Evolutionary conservation across 768 basidiomycete species (phyloP).

Genomic region (Tephrocybe sp.): DNA sequence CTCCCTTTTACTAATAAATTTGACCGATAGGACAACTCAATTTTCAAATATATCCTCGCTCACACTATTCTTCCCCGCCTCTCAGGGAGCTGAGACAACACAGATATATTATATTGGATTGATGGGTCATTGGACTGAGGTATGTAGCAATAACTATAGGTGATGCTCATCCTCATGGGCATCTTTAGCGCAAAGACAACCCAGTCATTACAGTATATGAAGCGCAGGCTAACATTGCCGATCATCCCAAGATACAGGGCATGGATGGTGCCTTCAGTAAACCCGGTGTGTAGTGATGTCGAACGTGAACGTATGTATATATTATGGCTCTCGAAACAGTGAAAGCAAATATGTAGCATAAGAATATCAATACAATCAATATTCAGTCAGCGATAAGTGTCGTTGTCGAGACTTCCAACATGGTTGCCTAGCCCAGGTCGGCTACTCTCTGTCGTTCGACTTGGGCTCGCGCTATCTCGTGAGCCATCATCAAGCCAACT

Average conservation of each 20-base stretch:
- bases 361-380: neutral
- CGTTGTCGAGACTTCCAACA: constrained; percentile 24
- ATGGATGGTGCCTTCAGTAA: constrained; percentile 57
- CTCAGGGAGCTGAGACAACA: constrained; percentile 75
- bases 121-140: constrained; percentile 78
- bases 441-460: constrained; percentile 23
- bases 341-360: constrained; percentile 6
- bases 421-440: constrained; percentile 18
- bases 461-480: constrained; percentile 3
- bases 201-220: constrained; percentile 89
- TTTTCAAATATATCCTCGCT: constrained; percentile 80
- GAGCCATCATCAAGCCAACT: constrained; percentile 31
- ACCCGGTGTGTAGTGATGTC: constrained; percentile 31
- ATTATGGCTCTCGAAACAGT: constrained; percentile 5
- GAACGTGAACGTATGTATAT: neutral
- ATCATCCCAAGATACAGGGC: constrained; percentile 86
- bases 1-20: neutral
- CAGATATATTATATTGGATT: constrained; percentile 85
- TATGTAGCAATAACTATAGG: constrained; percentile 25
- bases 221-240: constrained; percentile 80
- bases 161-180: neutral
- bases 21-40: constrained; percentile 64
- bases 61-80: constrained; percentile 79
- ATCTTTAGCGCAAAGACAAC: constrained; percentile 62
- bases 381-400: constrained; percentile 10